phyloP scores from a whole-genome alignment of 169 alveolate species.

The Plasmodium coatneyi region DNA sequence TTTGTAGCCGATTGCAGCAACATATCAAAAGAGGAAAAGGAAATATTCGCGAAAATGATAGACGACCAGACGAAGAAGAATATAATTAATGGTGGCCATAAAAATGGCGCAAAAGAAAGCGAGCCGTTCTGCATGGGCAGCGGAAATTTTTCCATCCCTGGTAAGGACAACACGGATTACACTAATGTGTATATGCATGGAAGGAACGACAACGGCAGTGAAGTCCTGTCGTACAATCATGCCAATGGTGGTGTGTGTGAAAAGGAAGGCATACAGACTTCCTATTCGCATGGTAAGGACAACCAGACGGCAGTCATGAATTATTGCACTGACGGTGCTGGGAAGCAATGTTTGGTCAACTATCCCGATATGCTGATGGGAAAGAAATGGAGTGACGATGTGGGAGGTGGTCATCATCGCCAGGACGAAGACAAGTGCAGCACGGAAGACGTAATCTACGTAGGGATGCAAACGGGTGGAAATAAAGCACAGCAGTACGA shows the following conservation, averaged over 20 bases:
- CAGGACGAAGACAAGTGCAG: neutral
- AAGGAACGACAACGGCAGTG: neutral
- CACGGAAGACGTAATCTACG: neutral
- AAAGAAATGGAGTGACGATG: neutral
- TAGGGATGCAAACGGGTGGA: neutral
- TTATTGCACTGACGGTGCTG: neutral
- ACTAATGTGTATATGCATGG: neutral
- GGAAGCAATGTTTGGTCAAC: neutral
- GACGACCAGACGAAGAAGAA: constrained; percentile 12
- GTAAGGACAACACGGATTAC: neutral
- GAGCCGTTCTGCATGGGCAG: neutral
- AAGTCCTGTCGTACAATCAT: neutral
- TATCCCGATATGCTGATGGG: neutral
- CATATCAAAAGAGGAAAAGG: constrained; percentile 1
- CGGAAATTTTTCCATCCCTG: neutral
- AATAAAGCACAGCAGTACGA: neutral
- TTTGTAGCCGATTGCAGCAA: neutral
- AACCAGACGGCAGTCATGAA: neutral
- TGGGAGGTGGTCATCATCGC: neutral
- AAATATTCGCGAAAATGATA: neutral
- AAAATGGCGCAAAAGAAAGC: neutral
- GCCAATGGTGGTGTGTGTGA: neutral
- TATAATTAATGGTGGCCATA: neutral
- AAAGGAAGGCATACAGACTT: neutral
- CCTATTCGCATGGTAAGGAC: neutral